Base-by-base conservation (phyloP, 73 alveolate species). In the Uronychia setigera region DNA sequence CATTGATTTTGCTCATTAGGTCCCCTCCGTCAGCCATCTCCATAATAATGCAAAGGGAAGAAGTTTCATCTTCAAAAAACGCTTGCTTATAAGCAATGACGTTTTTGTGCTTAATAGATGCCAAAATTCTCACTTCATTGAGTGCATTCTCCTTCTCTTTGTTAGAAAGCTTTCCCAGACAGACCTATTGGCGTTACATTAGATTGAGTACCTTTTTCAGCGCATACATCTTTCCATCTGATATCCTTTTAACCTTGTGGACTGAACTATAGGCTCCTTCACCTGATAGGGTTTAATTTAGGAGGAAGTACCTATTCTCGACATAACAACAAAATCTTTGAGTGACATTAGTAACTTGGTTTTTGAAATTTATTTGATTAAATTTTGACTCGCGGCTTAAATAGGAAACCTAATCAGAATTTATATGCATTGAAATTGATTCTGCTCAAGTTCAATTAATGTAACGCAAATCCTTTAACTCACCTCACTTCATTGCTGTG, bases 51-150 rank as follows among this genome's bases (percentile, higher is more conserved):
- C 85, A 76, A 26, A 83, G 34, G 1, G 91, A 34, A 1, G 33
- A 29, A 19, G 85, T 29, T 1, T 77, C 74, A 33, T 93, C 96
- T 76, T 93, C 97, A 58, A 78, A 93, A 85, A 93, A 93, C 19
- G 97, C 95, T 86, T 93, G 96, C 84, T 93, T 93, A 46, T 93
- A 93, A 9, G 95, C 97, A 79, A 93, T 93, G 29, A 93, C 91
- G 79, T 93, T 93, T 76, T 84, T 88, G 77, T 93, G 97, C 9
- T 86, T 31, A 74, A 90, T 87, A 31, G 89, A 80, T n/a, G 91
- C 91, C 76, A 89, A 74, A 80, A 92, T 76, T 82, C 96, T 87
- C 26, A 92, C 90, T 88, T 89, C 95, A 58, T 83, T 89, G 75
- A 89, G 87, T 25, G 95, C 91, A 80, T 90, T 90, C 75, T 67